Evolutionary conservation across 352 stramenopile genomes (phyloP).

Genomic region (Phytophthora macrochlamydospora): DNA sequence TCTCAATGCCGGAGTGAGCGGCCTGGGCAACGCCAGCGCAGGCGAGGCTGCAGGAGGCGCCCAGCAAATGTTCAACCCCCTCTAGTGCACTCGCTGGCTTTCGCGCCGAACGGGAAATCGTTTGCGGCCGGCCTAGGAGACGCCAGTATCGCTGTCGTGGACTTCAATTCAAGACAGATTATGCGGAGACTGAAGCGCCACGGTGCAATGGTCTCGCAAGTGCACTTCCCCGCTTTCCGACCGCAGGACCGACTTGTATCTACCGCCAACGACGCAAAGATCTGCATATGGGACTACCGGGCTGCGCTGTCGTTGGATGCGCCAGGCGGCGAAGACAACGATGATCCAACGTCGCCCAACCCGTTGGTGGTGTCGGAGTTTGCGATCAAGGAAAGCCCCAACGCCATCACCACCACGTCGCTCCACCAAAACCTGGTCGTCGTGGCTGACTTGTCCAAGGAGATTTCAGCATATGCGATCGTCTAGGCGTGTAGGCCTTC

Average conservation of each 20-base stretch:
- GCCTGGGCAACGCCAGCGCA: slow-evolving; percentile 16
- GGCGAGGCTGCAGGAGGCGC: slow-evolving; percentile 4
- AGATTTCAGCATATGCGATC: slow-evolving; percentile 55
- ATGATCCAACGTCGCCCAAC: slow-evolving; percentile 20
- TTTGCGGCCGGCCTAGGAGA: slow-evolving; percentile 73
- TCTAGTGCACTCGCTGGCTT: slow-evolving; percentile 71
- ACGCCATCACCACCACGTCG: slow-evolving; percentile 56
- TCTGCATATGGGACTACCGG: slow-evolving; percentile 71
- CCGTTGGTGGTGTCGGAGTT: slow-evolving; percentile 58
- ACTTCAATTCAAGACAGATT: slow-evolving; percentile 64
- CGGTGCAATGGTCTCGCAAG: slow-evolving; percentile 57
- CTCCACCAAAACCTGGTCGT: slow-evolving; percentile 55
- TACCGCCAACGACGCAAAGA: slow-evolving; percentile 67
- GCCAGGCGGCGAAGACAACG: slow-evolving; percentile 8
- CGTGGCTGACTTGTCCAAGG: slow-evolving; percentile 54
- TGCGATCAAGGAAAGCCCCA: slow-evolving; percentile 44
- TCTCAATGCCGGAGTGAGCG: slow-evolving; percentile 58
- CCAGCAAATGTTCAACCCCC: slow-evolving; percentile 81
- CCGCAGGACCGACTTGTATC: slow-evolving; percentile 61
- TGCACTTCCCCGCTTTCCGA: slow-evolving; percentile 64
- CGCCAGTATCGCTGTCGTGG: slow-evolving; percentile 61
- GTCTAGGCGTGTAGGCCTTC: slow-evolving; percentile 23
- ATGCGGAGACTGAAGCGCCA: slow-evolving; percentile 58
- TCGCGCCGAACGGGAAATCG: slow-evolving; percentile 65
- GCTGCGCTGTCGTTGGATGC: slow-evolving; percentile 36